A percentile compares a stretch with the other conserved stretches of the same genome.
Conservation (phyloP, 345 rosid genomes). For the Linum trigynum region DNA sequence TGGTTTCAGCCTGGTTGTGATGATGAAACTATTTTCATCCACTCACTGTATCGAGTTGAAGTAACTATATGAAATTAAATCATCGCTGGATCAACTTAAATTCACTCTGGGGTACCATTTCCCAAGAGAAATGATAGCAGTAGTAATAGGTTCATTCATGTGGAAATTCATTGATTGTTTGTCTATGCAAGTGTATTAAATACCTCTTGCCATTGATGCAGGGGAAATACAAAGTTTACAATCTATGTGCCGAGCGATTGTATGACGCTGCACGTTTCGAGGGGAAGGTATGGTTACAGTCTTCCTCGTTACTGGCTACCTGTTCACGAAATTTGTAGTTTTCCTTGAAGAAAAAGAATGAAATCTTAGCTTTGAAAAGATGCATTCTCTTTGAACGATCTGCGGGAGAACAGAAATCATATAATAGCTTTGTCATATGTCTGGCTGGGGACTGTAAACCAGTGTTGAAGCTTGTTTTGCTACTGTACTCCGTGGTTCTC, state of each 20-base stretch:
- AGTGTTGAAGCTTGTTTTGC: no score
- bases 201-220: constrained; percentile 13
- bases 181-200: neutral
- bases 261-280: constrained; percentile 22
- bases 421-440: neutral
- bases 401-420: neutral
- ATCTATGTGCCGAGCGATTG: constrained; percentile 26
- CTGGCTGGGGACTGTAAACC: neutral
- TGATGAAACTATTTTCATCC: neutral
- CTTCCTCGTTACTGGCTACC: neutral
- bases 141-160: neutral
- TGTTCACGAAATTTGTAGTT: no score
- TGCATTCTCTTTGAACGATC: neutral
- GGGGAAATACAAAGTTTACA: constrained; percentile 28
- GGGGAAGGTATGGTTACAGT: constrained; percentile 21
- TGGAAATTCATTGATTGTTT: neutral
- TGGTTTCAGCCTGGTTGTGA: neutral
- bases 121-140: neutral
- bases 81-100: no score
- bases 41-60: no score
- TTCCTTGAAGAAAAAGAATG: neutral
- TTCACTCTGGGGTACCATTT: no score
- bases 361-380: neutral
- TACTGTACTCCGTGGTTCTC: no score
- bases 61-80: no score